Evolutionary conservation across 352 stramenopile species (phyloP).

Genomic region (Phytophthora sp.): DNA sequence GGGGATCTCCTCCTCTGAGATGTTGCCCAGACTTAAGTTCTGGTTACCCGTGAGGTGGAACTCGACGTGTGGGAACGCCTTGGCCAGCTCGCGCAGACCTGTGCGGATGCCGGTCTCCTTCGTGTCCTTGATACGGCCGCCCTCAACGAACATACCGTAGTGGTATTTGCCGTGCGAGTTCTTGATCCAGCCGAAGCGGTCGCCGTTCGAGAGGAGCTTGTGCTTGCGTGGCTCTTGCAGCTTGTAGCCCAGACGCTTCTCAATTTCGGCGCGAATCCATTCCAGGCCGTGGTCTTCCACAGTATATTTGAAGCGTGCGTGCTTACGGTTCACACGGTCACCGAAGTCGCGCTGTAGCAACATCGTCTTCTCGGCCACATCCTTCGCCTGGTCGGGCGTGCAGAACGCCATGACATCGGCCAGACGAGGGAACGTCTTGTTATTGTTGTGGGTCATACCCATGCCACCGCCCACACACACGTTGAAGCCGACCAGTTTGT

Average conservation of each 20-base stretch:
- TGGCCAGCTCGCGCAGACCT: constrained; percentile 91
- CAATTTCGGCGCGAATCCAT: constrained; percentile 93
- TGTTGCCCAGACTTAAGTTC: constrained; percentile 95
- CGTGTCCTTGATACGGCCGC: constrained; percentile 94
- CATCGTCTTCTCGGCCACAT: constrained; percentile 94
- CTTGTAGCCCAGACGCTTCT: constrained; percentile 95
- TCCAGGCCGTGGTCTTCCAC: constrained; percentile 97
- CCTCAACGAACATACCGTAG: constrained; percentile 88
- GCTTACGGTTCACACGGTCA: constrained; percentile 96
- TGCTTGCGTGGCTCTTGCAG: constrained; percentile 84
- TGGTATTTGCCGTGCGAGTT: constrained; percentile 71
- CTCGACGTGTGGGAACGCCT: constrained; percentile 91
- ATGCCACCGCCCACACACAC: constrained; percentile 97
- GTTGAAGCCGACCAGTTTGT: constrained; percentile 94
- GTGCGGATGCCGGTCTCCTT: constrained; percentile 85
- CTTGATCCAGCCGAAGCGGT: constrained; percentile 83
- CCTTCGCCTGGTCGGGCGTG: constrained; percentile 90
- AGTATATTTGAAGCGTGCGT: constrained; percentile 98
- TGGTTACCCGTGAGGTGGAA: constrained; percentile 97
- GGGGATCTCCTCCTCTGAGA: constrained; percentile 90
- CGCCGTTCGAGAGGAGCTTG: constrained; percentile 72
- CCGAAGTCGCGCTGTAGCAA: constrained; percentile 96
- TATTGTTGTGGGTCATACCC: constrained; percentile 98
- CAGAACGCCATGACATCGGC: constrained; percentile 96
- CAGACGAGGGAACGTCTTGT: constrained; percentile 96